These are phyloP conservation scores for Tetracladium setigerum DNA, from an alignment of 495 filamentous ascomycete species.

Conservation along the genomic window DNA sequence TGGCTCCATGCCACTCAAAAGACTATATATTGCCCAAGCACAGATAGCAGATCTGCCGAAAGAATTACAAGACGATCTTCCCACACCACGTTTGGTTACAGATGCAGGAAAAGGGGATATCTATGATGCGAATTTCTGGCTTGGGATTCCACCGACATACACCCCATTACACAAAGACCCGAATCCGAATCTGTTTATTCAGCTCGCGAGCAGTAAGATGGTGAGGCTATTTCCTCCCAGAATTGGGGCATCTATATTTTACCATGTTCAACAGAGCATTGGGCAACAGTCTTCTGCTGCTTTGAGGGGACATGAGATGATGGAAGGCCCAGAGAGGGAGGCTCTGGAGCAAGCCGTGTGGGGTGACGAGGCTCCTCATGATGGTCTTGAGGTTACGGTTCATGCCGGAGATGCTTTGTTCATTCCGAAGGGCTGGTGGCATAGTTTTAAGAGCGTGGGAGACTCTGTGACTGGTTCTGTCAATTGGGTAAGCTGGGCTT, in stretches of 20 bases:
- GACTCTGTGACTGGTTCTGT: conserved; percentile 59
- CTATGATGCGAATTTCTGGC: conserved; percentile 81
- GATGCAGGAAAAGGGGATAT: conserved; percentile 62
- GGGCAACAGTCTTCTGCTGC: conserved; percentile 40
- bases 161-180: conserved; percentile 90
- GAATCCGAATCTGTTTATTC: conserved; percentile 88
- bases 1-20: background rate
- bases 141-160: conserved; percentile 76
- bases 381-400: conserved; percentile 51
- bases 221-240: conserved; percentile 62
- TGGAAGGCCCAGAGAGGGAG: conserved; percentile 65
- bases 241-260: conserved; percentile 54
- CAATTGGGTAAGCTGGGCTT: no score
- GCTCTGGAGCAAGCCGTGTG: conserved; percentile 64
- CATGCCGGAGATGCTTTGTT: conserved; percentile 67
- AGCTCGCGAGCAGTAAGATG: conserved; percentile 66
- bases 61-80: conserved; percentile 54
- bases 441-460: conserved; percentile 74
- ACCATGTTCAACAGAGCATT: conserved; percentile 40
- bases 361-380: conserved; percentile 31
- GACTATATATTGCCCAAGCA: conserved; percentile 80
- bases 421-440: conserved; percentile 94
- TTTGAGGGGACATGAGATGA: conserved; percentile 86
- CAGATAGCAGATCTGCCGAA: conserved; percentile 58
- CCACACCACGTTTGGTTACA: conserved; percentile 55